phyloP scores from a whole-genome alignment of 192 early-diverging fungal species.

The Umbelopsis vinacea region DNA sequence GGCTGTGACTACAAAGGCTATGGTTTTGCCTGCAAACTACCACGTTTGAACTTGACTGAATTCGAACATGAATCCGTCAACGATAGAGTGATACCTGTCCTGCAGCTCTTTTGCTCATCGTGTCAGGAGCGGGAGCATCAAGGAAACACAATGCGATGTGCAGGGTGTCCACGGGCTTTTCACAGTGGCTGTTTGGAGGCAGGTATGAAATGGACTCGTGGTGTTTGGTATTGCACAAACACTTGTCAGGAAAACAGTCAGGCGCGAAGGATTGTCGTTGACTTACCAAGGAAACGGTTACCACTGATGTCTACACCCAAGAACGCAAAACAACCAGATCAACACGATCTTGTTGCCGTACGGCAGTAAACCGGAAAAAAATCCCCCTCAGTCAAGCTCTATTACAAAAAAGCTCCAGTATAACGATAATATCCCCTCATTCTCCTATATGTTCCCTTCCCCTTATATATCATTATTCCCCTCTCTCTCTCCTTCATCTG shows the following conservation, averaged over 20 bases:
- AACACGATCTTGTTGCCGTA: not conserved
- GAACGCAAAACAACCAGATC: not conserved
- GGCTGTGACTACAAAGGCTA: constrained; percentile 96
- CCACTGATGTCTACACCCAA: constrained; percentile 29
- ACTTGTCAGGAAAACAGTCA: constrained; percentile 9
- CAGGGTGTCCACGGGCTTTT: constrained; percentile 83
- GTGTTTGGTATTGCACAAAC: constrained; percentile 11
- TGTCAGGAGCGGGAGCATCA: constrained; percentile 74
- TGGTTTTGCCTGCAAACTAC: constrained; percentile 87
- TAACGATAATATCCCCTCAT: no score
- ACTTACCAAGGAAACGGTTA: constrained; percentile 35
- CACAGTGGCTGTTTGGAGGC: constrained; percentile 47
- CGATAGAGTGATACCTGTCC: constrained; percentile 80
- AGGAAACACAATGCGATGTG: constrained; percentile 72
- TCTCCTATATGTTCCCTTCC: no score
- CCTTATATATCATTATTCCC: not conserved
- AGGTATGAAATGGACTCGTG: constrained; percentile 7
- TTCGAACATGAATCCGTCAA: constrained; percentile 78
- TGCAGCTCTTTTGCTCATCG: constrained; percentile 83
- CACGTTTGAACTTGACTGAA: constrained; percentile 79
- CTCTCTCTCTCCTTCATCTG: not conserved
- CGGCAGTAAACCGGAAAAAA: no score
- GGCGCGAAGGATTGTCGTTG: constrained; percentile 21
- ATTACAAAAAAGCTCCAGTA: no score
- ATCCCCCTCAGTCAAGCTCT: no score